Percentiles rank a stretch among this genome's conserved stretches.
Conservation (phyloP, 257 asterid species). For the Galeopsis tetrahit region DNA sequence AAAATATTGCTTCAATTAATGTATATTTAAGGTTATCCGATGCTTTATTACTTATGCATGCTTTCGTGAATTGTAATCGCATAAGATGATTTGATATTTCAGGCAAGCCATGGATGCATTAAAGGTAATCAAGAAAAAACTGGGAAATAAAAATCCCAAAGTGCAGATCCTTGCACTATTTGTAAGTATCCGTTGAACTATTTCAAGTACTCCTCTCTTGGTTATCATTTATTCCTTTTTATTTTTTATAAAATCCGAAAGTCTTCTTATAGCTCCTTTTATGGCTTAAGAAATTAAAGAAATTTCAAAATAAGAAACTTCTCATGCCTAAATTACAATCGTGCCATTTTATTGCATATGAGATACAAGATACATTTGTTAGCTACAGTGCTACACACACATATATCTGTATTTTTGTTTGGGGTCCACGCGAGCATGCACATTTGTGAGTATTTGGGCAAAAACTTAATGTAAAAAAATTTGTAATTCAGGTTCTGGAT, state of each 20-base stretch:
- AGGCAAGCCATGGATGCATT: constrained; percentile 96
- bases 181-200: constrained; percentile 21
- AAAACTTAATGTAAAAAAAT: neutral
- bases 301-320: neutral
- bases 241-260: neutral
- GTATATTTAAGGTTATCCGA: neutral
- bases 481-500: constrained; percentile 75
- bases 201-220: neutral
- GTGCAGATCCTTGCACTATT: constrained; percentile 50
- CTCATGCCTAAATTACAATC: neutral
- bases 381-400: too few species aligned
- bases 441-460: neutral
- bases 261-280: neutral
- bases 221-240: neutral
- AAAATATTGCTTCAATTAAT: neutral
- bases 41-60: neutral
- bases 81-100: constrained; percentile 27
- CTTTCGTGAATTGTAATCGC: neutral
- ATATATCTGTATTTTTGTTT: too few species aligned
- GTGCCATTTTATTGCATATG: neutral
- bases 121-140: constrained; percentile 83
- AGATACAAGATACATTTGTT: too few species aligned
- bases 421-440: neutral
- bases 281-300: neutral
- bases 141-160: constrained; percentile 79